Evolutionary conservation across 129 eudicot species (phyloP).

Genomic region (Smallanthus sonchifolius): DNA sequence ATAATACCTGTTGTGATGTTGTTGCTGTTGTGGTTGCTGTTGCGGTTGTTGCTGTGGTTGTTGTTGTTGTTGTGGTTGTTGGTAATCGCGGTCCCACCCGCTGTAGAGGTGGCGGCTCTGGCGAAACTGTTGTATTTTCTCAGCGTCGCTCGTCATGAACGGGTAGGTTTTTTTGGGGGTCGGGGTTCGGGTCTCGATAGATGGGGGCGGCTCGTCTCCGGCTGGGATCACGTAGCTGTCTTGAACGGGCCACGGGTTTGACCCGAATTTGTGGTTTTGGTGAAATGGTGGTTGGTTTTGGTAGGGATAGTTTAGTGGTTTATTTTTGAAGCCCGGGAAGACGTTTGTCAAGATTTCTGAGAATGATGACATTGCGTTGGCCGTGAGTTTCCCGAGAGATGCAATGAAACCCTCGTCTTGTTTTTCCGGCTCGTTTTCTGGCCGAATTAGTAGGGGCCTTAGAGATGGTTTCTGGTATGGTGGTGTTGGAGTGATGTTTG

Average conservation of each 20-base stretch:
- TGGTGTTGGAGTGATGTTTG: slow-evolving; percentile 32
- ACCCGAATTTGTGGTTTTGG: slow-evolving; percentile 34
- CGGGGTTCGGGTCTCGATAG: slow-evolving; percentile 78
- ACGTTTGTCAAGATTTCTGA: slow-evolving; percentile 57
- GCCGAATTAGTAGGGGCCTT: slow-evolving; percentile 76
- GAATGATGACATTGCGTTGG: slow-evolving; percentile 49
- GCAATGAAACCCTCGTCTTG: slow-evolving; percentile 77
- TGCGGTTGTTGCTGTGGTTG: slow-evolving; percentile 35
- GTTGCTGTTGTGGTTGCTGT: slow-evolving; percentile 51
- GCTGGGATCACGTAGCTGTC: slow-evolving; percentile 80
- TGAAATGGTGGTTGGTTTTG: slow-evolving; percentile 42
- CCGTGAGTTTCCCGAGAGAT: slow-evolving; percentile 57
- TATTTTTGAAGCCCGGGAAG: slow-evolving; percentile 56
- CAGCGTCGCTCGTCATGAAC: slow-evolving; percentile 84
- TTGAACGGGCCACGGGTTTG: slow-evolving; percentile 76
- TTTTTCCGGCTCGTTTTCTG: slow-evolving; percentile 63
- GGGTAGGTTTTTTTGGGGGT: slow-evolving; percentile 85
- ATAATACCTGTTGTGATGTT: slow-evolving; percentile 63
- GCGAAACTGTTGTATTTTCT: slow-evolving; percentile 84
- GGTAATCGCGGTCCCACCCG: slow-evolving; percentile 69
- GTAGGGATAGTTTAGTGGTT: slow-evolving; percentile 25
- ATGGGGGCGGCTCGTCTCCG: slow-evolving; percentile 78
- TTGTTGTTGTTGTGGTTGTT: slow-evolving; percentile 45
- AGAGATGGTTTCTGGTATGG: slow-evolving; percentile 52
- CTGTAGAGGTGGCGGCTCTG: slow-evolving; percentile 80